Percentiles rank a stretch among this genome's conserved stretches.
Evolutionary conservation across 352 stramenopile genomes (phyloP).

Genomic region (Albugo laibachii): DNA sequence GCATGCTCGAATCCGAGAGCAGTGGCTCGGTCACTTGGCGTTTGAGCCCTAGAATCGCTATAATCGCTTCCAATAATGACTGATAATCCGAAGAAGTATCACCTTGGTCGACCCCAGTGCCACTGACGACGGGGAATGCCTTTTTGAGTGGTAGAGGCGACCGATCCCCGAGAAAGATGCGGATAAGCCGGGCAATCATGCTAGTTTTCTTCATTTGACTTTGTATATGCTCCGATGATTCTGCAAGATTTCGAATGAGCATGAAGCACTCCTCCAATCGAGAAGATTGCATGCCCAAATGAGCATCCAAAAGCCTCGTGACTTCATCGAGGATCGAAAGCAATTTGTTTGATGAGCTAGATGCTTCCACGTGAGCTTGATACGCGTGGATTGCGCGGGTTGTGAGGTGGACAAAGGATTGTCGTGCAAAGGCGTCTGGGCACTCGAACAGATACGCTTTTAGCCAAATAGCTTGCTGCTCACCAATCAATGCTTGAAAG

Average conservation of each 20-base stretch:
- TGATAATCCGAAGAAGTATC: conserved; percentile 75
- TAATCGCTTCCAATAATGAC: conserved; percentile 76
- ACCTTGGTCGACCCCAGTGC: conserved; percentile 16
- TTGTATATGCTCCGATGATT: conserved; percentile 28
- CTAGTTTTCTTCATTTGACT: conserved; percentile 28
- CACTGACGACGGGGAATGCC: conserved; percentile 41
- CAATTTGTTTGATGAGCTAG: background rate
- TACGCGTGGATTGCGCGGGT: conserved; percentile 49
- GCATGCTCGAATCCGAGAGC: conserved; percentile 35
- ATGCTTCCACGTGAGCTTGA: conserved; percentile 24
- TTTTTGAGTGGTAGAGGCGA: conserved; percentile 35
- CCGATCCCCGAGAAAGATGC: conserved; percentile 66
- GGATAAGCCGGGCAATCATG: conserved; percentile 62
- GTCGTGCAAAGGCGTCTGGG: conserved; percentile 62
- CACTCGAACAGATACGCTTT: conserved; percentile 64
- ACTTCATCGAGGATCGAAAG: background rate
- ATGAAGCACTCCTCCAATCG: conserved; percentile 72
- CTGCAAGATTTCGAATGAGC: conserved; percentile 55
- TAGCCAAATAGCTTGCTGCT: conserved; percentile 39
- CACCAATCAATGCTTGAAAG: conserved; percentile 30
- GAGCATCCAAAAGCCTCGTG: background rate
- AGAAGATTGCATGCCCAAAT: conserved; percentile 11
- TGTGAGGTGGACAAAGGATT: conserved; percentile 73
- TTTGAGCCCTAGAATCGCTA: conserved; percentile 58
- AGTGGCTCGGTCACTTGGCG: conserved; percentile 37